These are phyloP conservation scores for Cladophialophora immunda DNA, from an alignment of 2,329 filamentous ascomycete species.

Conservation along the genomic window DNA sequence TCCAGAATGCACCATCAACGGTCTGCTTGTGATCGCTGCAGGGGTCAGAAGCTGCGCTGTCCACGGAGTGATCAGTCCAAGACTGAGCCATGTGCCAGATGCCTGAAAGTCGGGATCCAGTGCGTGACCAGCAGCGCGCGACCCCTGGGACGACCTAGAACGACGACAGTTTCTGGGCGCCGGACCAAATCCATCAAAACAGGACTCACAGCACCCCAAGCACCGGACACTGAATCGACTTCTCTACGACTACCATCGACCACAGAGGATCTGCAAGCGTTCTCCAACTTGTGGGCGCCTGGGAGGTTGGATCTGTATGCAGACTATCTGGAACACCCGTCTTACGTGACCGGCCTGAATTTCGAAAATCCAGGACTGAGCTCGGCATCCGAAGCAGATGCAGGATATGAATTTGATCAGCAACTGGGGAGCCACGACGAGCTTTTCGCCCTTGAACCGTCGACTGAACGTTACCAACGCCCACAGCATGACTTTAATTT, in stretches of 20 bases:
- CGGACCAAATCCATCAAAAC: neutral
- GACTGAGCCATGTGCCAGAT: slow-evolving; percentile 17
- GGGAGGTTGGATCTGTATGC: neutral
- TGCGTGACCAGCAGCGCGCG: slow-evolving; percentile 20
- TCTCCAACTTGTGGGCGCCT: neutral
- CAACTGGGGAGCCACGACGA: neutral
- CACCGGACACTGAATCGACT: neutral
- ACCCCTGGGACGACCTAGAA: slow-evolving; percentile 21
- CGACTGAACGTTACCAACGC: neutral
- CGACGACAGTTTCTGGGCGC: neutral
- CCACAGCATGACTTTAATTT: neutral
- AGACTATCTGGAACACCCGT: neutral
- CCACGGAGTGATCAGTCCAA: slow-evolving; percentile 9
- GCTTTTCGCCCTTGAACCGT: neutral
- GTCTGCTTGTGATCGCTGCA: slow-evolving; percentile 28
- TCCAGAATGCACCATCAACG: slow-evolving; percentile 16
- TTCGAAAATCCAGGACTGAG: neutral
- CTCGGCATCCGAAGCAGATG: neutral
- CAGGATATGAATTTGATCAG: neutral
- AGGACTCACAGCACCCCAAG: neutral
- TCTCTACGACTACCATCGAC: neutral
- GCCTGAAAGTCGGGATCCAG: slow-evolving; percentile 14
- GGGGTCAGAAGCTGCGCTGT: slow-evolving; percentile 27
- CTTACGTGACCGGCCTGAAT: neutral
- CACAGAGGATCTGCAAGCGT: neutral